A percentile compares a stretch with the other conserved stretches of the same genome.
Conservation (phyloP, 257 asterid genomes). For the Asclepias syriaca region DNA sequence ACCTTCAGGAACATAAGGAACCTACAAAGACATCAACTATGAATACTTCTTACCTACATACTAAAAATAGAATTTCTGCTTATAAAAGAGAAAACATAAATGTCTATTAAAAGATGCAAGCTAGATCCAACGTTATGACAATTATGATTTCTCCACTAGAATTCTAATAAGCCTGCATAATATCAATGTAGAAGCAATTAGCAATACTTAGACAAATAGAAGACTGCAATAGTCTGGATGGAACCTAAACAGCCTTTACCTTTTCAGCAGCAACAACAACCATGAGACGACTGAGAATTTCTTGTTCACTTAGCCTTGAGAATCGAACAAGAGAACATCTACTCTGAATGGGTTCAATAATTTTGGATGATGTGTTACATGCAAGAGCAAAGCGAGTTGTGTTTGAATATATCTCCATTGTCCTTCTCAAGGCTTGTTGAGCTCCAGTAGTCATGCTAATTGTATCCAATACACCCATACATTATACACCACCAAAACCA, state of each 20-base stretch:
- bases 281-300: constrained; percentile 96
- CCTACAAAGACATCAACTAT: constrained; percentile 31
- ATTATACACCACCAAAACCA: background rate
- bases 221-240: background rate
- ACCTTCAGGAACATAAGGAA: constrained; percentile 92
- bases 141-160: background rate
- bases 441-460: constrained; percentile 97
- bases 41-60: background rate
- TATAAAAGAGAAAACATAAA: background rate
- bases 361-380: constrained; percentile 90
- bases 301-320: constrained; percentile 87
- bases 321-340: constrained; percentile 94
- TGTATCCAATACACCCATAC: constrained; percentile 26
- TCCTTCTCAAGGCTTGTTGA: constrained; percentile 98
- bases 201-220: background rate
- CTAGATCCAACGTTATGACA: background rate
- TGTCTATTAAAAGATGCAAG: background rate
- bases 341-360: constrained; percentile 95
- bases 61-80: background rate
- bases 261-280: constrained; percentile 89
- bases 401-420: constrained; percentile 92
- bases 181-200: background rate
- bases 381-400: constrained; percentile 97
- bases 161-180: background rate
- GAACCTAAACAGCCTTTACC: constrained; percentile 27